Evolutionary conservation across 2,329 filamentous ascomycete species (phyloP), one percentile per base, ranked within the genome.

Genomic region (Bipolaris oryzae): DNA sequence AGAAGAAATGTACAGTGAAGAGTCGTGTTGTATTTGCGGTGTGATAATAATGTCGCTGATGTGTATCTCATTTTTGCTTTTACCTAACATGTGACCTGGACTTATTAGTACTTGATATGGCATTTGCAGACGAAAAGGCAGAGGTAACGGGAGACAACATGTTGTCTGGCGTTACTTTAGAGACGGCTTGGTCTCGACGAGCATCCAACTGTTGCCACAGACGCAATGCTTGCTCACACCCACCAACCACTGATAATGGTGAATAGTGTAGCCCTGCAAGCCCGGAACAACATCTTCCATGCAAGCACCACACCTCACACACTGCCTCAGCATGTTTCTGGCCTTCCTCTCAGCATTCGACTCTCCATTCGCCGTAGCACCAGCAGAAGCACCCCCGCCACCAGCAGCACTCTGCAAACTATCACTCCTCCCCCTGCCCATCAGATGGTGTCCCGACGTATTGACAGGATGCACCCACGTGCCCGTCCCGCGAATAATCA

Each of bases 201-300:
- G 56, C 69, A 72, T 73, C 75, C 75, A 77, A 11, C 67, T 68
- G 54, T 73, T 74, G 42, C 73, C 73, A 59, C 75, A 77, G 37
- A 75, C 67, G 45, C 75, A 77, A 59, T 75, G 73, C 58, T 77
- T 77, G 42, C 73, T 73, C n/a, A 75, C 68, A 2, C 71, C 69
- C 57, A 75, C 69, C 50, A 76, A 48, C 73, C 74, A 77, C 44
- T 56, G 64, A 20, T 71, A 62, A 57, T 75, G 72, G 49, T 69
- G 61, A 23, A 46, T 44, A 42, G 66, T 63, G 58, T 75, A 74
- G 21, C 71, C 73, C 1, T 63, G 64, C 61, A 70, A 54, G 1
- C 71, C 68, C 44, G 68, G 63, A 45, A 66, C 62, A 15, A 80
- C 66, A 67, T 82, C 80, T 67, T 82, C 80, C 76, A 79, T 81